phyloP scores from a whole-genome alignment of 176 grass and related monocot genomes.

The Musa schizocarpa region DNA sequence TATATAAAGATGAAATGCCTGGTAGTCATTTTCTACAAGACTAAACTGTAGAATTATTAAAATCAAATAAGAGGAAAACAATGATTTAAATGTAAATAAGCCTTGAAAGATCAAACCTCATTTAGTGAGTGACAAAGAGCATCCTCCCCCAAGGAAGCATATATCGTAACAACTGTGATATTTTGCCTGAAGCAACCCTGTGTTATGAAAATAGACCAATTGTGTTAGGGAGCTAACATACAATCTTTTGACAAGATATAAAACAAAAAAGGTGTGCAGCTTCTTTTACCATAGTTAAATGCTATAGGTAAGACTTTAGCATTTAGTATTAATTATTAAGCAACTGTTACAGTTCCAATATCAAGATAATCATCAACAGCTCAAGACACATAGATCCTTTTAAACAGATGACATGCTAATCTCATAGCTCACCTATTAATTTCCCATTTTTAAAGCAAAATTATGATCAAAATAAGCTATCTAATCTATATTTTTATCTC shows the following conservation, averaged over 20 bases:
- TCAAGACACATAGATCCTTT: too few relatives aligned
- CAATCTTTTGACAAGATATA: not conserved
- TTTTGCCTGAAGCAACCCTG: constrained; percentile 82
- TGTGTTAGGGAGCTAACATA: not conserved
- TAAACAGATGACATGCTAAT: too few relatives aligned
- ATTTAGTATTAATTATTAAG: not conserved
- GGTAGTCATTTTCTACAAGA: too few relatives aligned
- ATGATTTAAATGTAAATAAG: too few relatives aligned
- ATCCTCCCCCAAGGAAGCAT: constrained; percentile 91
- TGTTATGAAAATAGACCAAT: not conserved
- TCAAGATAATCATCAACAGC: too few relatives aligned
- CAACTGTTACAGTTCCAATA: too few relatives aligned
- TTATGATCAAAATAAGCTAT: too few relatives aligned
- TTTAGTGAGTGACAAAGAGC: constrained; percentile 86
- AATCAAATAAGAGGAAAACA: not conserved
- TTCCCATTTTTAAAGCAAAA: too few relatives aligned
- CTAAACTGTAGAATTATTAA: too few relatives aligned
- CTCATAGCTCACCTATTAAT: too few relatives aligned
- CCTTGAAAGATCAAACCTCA: constrained; percentile 36
- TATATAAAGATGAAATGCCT: too few relatives aligned
- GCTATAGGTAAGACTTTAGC: not conserved
- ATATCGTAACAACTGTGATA: constrained; percentile 78
- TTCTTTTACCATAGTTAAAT: not conserved
- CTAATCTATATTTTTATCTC: too few relatives aligned
- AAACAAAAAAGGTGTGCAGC: not conserved